A percentile compares a stretch with the other conserved stretches of the same genome.
These are phyloP conservation scores for Melocanna baccifera DNA, from an alignment of 176 grass and related monocot genomes.

Conservation along the genomic window DNA sequence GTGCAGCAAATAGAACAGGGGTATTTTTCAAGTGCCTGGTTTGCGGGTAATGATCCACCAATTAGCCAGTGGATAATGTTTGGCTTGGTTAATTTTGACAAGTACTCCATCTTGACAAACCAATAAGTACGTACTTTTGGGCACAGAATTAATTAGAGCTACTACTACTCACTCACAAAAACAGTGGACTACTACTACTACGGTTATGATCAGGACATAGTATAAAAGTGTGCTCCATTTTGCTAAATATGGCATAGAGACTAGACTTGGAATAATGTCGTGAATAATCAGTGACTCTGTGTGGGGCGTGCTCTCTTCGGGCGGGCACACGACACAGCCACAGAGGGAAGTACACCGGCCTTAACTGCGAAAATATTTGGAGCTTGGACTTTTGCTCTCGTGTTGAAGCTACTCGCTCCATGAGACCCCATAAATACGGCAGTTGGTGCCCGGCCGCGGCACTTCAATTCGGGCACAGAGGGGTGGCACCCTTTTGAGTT, in stretches of 20 bases:
- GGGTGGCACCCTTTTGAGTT: background rate
- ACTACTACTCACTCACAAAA: background rate
- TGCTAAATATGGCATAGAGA: background rate
- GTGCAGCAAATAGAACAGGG: background rate
- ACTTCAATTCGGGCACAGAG: background rate
- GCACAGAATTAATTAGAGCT: background rate
- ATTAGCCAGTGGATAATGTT: background rate
- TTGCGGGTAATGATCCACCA: too few relatives aligned
- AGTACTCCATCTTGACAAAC: too few relatives aligned
- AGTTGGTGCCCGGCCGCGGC: background rate
- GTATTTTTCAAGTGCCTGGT: background rate
- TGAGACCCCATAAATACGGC: background rate
- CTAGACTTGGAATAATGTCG: background rate
- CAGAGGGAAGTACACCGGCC: background rate
- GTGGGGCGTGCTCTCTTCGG: background rate
- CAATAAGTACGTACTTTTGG: background rate
- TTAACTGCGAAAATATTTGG: background rate
- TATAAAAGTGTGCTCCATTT: background rate
- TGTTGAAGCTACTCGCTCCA: too few relatives aligned
- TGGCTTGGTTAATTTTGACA: background rate
- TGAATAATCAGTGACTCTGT: background rate
- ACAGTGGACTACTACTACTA: background rate
- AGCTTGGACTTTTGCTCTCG: background rate
- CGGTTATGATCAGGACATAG: background rate
- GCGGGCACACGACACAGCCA: background rate